These are phyloP conservation scores for Canavalia ensiformis DNA, from an alignment of 306 rosid genomes.

Conservation along the genomic window DNA sequence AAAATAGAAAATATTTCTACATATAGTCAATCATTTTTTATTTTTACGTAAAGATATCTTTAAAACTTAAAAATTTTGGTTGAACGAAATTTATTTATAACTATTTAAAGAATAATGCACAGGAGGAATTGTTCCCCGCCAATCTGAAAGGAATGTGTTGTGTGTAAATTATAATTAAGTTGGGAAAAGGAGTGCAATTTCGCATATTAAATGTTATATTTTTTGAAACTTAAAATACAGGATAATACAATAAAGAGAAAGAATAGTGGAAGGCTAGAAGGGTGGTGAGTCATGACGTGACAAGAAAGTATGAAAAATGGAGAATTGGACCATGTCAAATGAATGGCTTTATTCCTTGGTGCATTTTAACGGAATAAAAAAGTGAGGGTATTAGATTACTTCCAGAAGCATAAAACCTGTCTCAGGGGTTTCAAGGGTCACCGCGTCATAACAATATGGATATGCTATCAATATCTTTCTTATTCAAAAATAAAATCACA, in stretches of 20 bases:
- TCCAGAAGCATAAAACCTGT: background rate
- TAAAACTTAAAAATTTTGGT: background rate
- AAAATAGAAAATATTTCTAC: too few species aligned
- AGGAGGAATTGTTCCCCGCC: background rate
- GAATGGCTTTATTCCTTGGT: background rate
- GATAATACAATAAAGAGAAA: background rate
- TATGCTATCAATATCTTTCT: background rate
- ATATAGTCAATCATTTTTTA: too few species aligned
- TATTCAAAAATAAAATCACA: background rate
- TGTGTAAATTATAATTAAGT: background rate
- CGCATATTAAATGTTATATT: background rate
- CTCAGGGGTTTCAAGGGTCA: background rate
- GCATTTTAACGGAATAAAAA: background rate
- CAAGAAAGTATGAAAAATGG: background rate
- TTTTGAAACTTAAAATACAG: background rate
- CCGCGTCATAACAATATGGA: slow-evolving; percentile 34
- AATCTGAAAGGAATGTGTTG: slow-evolving; percentile 19
- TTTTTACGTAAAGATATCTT: background rate
- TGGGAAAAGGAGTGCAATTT: background rate
- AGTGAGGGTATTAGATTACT: background rate
- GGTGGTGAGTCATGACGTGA: slow-evolving; percentile 4
- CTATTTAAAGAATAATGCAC: background rate
- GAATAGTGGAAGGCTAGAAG: background rate
- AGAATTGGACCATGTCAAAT: slow-evolving; percentile 40
- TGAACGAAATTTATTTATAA: too few species aligned